Conservation (phyloP, 1,139 yeast genomes). For the Kodamaea arcana region DNA sequence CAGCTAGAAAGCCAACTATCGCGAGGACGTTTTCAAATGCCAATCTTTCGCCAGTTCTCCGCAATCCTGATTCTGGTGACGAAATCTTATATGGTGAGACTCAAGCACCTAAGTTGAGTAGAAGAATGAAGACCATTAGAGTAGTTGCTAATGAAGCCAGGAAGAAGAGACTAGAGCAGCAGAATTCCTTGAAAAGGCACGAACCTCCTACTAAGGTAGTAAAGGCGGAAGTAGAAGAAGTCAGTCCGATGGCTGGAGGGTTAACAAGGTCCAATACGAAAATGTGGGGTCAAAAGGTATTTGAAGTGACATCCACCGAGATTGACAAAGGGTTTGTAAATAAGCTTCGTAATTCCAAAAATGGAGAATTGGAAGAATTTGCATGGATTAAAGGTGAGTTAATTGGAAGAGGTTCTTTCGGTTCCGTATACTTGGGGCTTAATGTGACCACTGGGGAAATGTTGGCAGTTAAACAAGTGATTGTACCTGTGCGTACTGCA, state of each 20-base stretch:
- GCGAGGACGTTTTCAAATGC: slow-evolving; percentile 49
- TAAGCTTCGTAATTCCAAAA: slow-evolving; percentile 53
- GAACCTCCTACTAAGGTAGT: neutral
- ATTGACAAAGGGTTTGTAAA: slow-evolving; percentile 51
- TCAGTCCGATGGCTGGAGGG: slow-evolving; percentile 13
- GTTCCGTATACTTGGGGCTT: slow-evolving; percentile 88
- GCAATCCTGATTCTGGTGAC: slow-evolving; percentile 26
- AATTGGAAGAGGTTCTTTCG: slow-evolving; percentile 96
- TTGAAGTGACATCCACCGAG: slow-evolving; percentile 81
- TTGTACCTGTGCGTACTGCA: slow-evolving; percentile 42
- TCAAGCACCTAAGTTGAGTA: slow-evolving; percentile 25
- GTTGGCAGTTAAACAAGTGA: slow-evolving; percentile 97
- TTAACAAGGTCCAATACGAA: slow-evolving; percentile 80
- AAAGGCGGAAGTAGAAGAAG: neutral
- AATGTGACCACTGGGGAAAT: slow-evolving; percentile 97
- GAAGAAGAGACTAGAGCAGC: slow-evolving; percentile 45
- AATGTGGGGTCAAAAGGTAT: slow-evolving; percentile 95
- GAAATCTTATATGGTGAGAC: slow-evolving; percentile 33
- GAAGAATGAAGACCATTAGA: slow-evolving; percentile 81
- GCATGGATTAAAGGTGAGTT: slow-evolving; percentile 98
- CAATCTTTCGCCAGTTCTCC: slow-evolving; percentile 37
- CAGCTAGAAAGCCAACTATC: slow-evolving; percentile 33
- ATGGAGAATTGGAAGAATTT: slow-evolving; percentile 75
- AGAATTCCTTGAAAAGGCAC: slow-evolving; percentile 41
- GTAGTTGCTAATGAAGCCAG: slow-evolving; percentile 89